phyloP scores from a whole-genome alignment of 2,329 filamentous ascomycete genomes.

The Xylaria sp. region DNA sequence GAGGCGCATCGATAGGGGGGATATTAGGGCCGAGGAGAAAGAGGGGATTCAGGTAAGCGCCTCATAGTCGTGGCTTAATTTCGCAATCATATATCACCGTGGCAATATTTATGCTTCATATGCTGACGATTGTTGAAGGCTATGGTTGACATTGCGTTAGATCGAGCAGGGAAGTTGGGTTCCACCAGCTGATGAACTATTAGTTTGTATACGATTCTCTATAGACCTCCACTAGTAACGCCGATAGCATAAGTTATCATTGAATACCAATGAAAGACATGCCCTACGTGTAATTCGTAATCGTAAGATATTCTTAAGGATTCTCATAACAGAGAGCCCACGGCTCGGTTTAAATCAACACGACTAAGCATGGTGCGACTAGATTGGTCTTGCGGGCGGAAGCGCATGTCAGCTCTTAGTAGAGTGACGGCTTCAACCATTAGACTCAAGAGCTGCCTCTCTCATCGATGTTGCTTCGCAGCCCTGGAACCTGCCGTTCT shows the following conservation, averaged over 20 bases:
- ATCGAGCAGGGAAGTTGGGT: slow-evolving; percentile 74
- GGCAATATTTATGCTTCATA: not conserved
- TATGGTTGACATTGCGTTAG: slow-evolving; percentile 90
- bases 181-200: not conserved
- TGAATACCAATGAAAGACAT: no score
- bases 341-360: no score
- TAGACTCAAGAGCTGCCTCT: not conserved
- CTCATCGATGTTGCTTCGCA: not conserved
- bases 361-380: no score
- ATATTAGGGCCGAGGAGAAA: slow-evolving; percentile 73
- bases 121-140: slow-evolving; percentile 81
- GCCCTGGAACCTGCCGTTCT: not conserved
- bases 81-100: not conserved
- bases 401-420: no score
- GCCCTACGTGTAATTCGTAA: no score
- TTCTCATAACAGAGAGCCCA: no score
- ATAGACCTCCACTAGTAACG: not conserved
- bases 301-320: no score
- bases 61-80: not conserved
- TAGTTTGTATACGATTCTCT: not conserved
- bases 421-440: no score
- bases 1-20: slow-evolving; percentile 73
- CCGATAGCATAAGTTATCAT: not conserved
- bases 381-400: no score
- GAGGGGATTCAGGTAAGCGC: slow-evolving; percentile 70